Conservation (phyloP, 441 rosid species). For the Gossypium lobatum region DNA sequence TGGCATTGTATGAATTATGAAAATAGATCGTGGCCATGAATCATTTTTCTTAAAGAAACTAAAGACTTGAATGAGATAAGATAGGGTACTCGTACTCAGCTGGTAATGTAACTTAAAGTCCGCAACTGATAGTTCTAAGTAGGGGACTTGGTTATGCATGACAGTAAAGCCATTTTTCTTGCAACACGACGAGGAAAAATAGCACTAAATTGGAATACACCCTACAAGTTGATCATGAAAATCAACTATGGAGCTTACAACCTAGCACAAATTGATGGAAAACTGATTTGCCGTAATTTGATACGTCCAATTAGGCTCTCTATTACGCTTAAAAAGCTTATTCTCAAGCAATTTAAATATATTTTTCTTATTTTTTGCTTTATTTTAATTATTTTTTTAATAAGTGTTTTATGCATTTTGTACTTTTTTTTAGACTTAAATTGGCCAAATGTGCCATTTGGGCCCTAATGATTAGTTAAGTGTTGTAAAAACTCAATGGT, state of each 20-base stretch:
- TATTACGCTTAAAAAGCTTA: no score
- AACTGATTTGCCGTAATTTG: no score
- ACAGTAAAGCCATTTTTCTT: neutral
- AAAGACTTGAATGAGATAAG: neutral
- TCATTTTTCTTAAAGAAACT: no score
- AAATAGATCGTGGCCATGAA: neutral
- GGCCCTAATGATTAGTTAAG: neutral
- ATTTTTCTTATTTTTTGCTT: no score
- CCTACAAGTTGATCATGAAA: neutral
- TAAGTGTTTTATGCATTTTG: neutral
- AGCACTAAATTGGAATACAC: neutral
- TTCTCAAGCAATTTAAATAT: no score
- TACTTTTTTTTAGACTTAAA: no score
- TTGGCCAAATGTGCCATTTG: neutral
- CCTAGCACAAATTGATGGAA: neutral
- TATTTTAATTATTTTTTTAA: no score
- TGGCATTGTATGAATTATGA: neutral
- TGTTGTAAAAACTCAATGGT: neutral
- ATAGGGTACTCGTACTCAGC: neutral
- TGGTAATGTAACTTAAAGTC: neutral
- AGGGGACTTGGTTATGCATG: neutral
- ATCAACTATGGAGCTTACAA: neutral
- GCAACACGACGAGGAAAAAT: neutral
- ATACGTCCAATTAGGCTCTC: no score
- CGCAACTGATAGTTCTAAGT: neutral